Percentiles rank a stretch among this genome's conserved stretches.
These are phyloP conservation scores for Tetrapisispora arboricola DNA, from an alignment of 805 yeast genomes.

Conservation along the genomic window DNA sequence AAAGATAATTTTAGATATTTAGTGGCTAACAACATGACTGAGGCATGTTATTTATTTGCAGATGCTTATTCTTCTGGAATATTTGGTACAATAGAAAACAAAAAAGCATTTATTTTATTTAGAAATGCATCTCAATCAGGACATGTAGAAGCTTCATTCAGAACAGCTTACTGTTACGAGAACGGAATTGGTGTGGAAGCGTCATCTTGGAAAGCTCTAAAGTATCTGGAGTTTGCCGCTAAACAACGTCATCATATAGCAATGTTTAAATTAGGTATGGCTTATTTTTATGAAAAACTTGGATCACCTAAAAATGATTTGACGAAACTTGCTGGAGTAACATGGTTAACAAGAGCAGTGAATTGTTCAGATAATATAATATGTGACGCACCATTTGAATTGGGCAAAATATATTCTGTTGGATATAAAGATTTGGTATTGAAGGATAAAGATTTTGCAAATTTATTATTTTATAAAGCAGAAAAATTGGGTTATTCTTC, in stretches of 20 bases:
- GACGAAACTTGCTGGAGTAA: conserved; percentile 72
- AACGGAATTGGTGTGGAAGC: conserved; percentile 86
- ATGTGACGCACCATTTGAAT: conserved; percentile 63
- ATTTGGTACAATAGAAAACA: conserved; percentile 63
- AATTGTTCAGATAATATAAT: conserved; percentile 69
- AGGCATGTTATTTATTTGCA: conserved; percentile 81
- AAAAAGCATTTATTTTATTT: conserved; percentile 64
- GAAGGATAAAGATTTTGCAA: conserved; percentile 73
- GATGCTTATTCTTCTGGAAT: conserved; percentile 81
- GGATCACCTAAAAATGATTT: conserved; percentile 57
- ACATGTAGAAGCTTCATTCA: conserved; percentile 78
- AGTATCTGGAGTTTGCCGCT: conserved; percentile 73
- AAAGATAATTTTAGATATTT: conserved; percentile 52
- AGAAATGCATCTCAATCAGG: conserved; percentile 85
- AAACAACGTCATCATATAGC: conserved; percentile 87
- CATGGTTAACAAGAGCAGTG: conserved; percentile 81
- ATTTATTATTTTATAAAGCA: conserved; percentile 76
- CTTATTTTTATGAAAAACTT: conserved; percentile 71
- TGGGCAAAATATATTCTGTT: conserved; percentile 70
- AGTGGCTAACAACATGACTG: conserved; percentile 66
- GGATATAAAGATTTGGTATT: conserved; percentile 86
- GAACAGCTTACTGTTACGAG: conserved; percentile 82
- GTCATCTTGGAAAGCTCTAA: conserved; percentile 75
- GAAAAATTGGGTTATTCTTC: conserved; percentile 72
- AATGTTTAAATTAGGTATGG: conserved; percentile 81